Percentiles rank a stretch among this genome's conserved stretches.
Evolutionary conservation across 352 stramenopile species (phyloP).

Genomic region (Phytophthora fragariae): DNA sequence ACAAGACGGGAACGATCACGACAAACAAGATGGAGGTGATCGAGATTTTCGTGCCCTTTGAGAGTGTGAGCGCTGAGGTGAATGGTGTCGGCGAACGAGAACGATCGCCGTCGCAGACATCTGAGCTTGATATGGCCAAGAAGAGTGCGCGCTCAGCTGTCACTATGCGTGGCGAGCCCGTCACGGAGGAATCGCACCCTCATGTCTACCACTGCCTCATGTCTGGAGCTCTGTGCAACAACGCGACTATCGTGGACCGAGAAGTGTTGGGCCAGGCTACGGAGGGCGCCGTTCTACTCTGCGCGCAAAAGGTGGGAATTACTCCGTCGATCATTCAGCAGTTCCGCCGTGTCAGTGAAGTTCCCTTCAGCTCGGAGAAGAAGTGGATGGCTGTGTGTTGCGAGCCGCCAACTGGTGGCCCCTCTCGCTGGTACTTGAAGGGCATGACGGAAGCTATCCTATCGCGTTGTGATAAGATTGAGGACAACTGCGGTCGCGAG

Average conservation of each 20-base stretch:
- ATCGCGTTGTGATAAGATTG: conserved; percentile 72
- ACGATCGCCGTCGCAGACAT: conserved; percentile 21
- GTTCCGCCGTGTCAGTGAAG: conserved; percentile 88
- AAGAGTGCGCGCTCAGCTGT: conserved; percentile 39
- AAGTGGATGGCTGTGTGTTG: conserved; percentile 97
- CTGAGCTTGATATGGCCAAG: conserved; percentile 7
- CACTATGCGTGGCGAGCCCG: conserved; percentile 66
- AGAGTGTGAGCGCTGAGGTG: conserved; percentile 75
- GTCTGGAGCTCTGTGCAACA: conserved; percentile 82
- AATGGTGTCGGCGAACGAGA: conserved; percentile 58
- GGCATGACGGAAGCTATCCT: conserved; percentile 88
- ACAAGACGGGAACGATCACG: conserved; percentile 97
- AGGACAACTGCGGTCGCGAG: conserved; percentile 75
- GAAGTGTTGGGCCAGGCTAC: conserved; percentile 87
- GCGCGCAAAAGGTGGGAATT: conserved; percentile 74
- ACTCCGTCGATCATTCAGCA: conserved; percentile 43
- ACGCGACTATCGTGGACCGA: conserved; percentile 67
- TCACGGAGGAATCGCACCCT: conserved; percentile 68
- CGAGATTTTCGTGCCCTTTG: conserved; percentile 83
- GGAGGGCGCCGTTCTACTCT: conserved; percentile 76
- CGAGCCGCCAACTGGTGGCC: conserved; percentile 50
- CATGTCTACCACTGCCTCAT: conserved; percentile 83
- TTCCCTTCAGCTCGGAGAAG: conserved; percentile 96
- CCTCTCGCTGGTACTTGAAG: conserved; percentile 79
- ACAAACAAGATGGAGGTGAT: conserved; percentile 90